Conservation (phyloP, 2,329 filamentous ascomycete species). For the Arachnomyces sp. region DNA sequence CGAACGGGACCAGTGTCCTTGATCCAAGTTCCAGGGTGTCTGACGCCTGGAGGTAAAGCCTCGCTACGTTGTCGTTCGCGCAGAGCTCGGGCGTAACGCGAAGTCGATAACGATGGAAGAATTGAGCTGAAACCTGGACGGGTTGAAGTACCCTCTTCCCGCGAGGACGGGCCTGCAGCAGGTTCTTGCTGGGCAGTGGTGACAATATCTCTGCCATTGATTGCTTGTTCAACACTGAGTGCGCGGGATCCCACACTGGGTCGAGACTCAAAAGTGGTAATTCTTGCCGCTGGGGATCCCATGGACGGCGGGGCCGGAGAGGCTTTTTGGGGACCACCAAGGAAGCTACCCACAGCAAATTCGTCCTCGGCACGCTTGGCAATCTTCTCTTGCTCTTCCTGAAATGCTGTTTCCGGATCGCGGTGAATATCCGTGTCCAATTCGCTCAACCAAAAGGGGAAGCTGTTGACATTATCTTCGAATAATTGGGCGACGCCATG, state of each 20-base stretch:
- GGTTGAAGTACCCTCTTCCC: slow-evolving; percentile 36
- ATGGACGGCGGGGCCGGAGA: slow-evolving; percentile 22
- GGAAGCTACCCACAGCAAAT: slow-evolving; percentile 78
- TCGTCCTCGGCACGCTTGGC: slow-evolving; percentile 79
- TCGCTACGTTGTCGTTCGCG: slow-evolving; percentile 31
- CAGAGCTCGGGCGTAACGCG: slow-evolving; percentile 59
- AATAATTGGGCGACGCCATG: slow-evolving; percentile 88
- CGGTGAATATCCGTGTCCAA: slow-evolving; percentile 89
- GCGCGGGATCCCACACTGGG: slow-evolving; percentile 4
- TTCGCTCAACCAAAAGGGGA: slow-evolving; percentile 93
- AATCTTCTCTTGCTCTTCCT: slow-evolving; percentile 79
- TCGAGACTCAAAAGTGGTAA: slow-evolving; percentile 20
- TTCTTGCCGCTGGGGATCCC: slow-evolving; percentile 27
- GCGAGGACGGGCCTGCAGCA: slow-evolving; percentile 21
- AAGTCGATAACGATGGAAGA: slow-evolving; percentile 74
- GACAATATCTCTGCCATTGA: slow-evolving; percentile 9
- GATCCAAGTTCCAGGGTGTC: slow-evolving; percentile 77
- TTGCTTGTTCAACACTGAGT: slow-evolving; percentile 3
- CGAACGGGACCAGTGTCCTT: slow-evolving; percentile 89
- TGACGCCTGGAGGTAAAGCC: slow-evolving; percentile 75
- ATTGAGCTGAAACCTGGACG: slow-evolving; percentile 54
- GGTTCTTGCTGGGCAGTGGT: slow-evolving; percentile 12
- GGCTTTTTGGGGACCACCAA: slow-evolving; percentile 47
- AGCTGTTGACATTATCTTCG: slow-evolving; percentile 89
- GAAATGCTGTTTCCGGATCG: slow-evolving; percentile 83